These are phyloP conservation scores for Coemansia sp. DNA, from an alignment of 192 early-diverging fungal genomes.

Conservation along the genomic window DNA sequence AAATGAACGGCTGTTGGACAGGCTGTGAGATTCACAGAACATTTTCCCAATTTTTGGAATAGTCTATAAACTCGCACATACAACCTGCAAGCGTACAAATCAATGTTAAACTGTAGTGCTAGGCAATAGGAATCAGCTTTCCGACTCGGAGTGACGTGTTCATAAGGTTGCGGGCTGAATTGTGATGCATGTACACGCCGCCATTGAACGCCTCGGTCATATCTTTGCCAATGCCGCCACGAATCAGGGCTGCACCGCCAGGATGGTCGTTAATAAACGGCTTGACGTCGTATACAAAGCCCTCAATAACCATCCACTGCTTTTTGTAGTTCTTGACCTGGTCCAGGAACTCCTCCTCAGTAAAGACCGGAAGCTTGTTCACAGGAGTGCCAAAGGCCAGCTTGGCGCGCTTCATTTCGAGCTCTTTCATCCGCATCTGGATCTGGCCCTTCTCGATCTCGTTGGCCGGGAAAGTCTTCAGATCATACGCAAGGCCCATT, in stretches of 20 bases:
- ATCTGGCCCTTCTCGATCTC: constrained; percentile 77
- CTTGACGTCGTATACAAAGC: constrained; percentile 77
- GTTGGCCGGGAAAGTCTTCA: constrained; percentile 76
- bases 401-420: constrained; percentile 57
- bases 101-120: too few relatives aligned
- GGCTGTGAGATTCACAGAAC: too few relatives aligned
- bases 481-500: constrained; percentile 67
- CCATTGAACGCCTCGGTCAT: constrained; percentile 86
- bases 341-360: constrained; percentile 63
- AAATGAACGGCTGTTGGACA: too few relatives aligned
- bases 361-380: constrained; percentile 66
- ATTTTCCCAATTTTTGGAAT: too few relatives aligned
- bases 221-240: constrained; percentile 77
- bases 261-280: constrained; percentile 87
- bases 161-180: constrained; percentile 81
- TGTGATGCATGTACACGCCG: constrained; percentile 88
- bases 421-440: constrained; percentile 79
- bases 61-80: too few relatives aligned
- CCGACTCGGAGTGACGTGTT: constrained; percentile 45
- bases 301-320: constrained; percentile 82
- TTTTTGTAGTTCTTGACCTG: constrained; percentile 67
- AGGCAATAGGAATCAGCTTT: too few relatives aligned
- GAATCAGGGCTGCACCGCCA: constrained; percentile 74
- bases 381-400: constrained; percentile 76
- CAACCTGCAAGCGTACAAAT: too few relatives aligned